These are phyloP conservation scores for Naganishia albida DNA, from an alignment of 1,284 basidiomycete genomes.

Conservation along the genomic window DNA sequence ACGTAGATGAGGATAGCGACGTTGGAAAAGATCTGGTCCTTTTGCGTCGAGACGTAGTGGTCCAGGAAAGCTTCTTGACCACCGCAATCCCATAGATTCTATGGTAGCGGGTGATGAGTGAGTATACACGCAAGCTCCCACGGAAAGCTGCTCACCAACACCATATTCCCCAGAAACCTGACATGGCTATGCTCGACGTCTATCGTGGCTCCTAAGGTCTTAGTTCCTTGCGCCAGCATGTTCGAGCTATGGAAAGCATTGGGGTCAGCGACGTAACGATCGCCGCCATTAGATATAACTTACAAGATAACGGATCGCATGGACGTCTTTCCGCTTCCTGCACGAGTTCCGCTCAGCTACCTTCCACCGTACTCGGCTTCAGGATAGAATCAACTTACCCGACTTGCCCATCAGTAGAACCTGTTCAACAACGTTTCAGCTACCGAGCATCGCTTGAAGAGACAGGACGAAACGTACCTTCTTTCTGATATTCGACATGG, in stretches of 20 bases:
- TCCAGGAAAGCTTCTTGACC: conserved; percentile 98
- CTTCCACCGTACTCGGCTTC: neutral
- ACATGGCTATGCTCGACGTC: conserved; percentile 98
- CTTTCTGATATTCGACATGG: conserved; percentile 27
- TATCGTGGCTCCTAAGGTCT: conserved; percentile 90
- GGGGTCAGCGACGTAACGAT: conserved; percentile 5
- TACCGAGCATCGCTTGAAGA: neutral
- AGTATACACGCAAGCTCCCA: no score
- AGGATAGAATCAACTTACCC: conserved; percentile 62
- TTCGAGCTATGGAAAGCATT: conserved; percentile 68
- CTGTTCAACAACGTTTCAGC: conserved; percentile 32
- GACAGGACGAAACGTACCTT: conserved; percentile 5
- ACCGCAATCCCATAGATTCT: conserved; percentile 96
- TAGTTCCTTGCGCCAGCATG: conserved; percentile 87
- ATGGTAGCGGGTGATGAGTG: neutral
- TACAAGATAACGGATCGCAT: conserved; percentile 99
- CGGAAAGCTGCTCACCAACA: conserved; percentile 42
- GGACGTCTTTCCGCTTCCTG: conserved; percentile 72
- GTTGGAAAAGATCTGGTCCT: conserved; percentile 88
- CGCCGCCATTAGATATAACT: conserved; percentile 49
- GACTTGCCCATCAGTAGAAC: conserved; percentile 94
- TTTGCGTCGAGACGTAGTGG: conserved; percentile 86
- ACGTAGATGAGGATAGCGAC: conserved; percentile 98
- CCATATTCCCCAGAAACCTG: conserved; percentile 75
- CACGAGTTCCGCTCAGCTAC: neutral